Evolutionary conservation across 169 alveolate species (phyloP).

Genomic region (Plasmodium inui): DNA sequence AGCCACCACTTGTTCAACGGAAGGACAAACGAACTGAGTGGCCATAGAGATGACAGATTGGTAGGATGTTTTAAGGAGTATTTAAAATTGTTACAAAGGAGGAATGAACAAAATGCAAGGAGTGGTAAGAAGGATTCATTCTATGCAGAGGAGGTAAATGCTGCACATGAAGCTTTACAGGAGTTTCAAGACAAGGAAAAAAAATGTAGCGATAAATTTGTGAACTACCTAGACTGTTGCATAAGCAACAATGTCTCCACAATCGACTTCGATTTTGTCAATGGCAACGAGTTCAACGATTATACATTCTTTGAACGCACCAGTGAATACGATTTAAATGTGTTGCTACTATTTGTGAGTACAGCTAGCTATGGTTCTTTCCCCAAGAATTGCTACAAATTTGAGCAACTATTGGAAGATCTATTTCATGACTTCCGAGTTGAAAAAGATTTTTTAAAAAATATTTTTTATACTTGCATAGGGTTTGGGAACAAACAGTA

Average conservation of each 20-base stretch:
- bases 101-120: background rate
- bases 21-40: background rate
- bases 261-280: conserved; percentile 14
- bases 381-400: conserved; percentile 44
- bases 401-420: conserved; percentile 37
- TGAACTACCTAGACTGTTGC: background rate
- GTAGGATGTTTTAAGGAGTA: background rate
- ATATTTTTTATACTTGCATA: conserved; percentile 62
- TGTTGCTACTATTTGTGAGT: conserved; percentile 42
- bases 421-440: conserved; percentile 14
- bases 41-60: background rate
- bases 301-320: conserved; percentile 21
- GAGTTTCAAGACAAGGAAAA: background rate
- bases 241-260: conserved; percentile 7
- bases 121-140: background rate
- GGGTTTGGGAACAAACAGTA: conserved; percentile 69
- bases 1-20: background rate
- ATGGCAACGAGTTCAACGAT: conserved; percentile 42
- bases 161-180: background rate
- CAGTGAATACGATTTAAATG: conserved; percentile 42
- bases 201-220: conserved; percentile 4
- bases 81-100: background rate
- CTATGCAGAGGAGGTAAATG: background rate
- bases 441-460: conserved; percentile 39
- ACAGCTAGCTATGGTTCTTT: conserved; percentile 59